phyloP scores from a whole-genome alignment of 495 filamentous ascomycete genomes.

The Hamigera avellanea region DNA sequence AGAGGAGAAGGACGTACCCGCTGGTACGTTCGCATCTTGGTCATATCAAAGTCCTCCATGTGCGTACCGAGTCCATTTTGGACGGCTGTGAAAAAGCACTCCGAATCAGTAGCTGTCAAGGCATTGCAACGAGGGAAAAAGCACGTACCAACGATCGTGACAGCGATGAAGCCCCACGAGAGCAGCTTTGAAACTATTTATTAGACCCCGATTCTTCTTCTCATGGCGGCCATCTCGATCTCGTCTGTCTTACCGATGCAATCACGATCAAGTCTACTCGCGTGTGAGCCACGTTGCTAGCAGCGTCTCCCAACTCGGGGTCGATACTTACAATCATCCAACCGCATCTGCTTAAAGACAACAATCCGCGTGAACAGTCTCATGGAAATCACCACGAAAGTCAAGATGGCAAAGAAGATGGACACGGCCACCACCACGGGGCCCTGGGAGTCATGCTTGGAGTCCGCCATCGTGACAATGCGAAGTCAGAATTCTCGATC shows the following conservation, averaged over 20 bases:
- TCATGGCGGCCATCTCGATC: too few species aligned
- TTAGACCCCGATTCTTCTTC: too few species aligned
- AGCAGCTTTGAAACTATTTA: constrained; percentile 15
- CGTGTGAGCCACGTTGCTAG: too few species aligned
- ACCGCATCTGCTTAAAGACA: constrained; percentile 21
- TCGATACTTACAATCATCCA: constrained; percentile 25
- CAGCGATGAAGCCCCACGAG: constrained; percentile 26
- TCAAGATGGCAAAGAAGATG: constrained; percentile 23
- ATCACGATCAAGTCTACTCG: constrained; percentile 21
- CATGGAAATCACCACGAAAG: constrained; percentile 21
- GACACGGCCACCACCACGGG: constrained; percentile 18
- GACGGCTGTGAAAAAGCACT: constrained; percentile 12
- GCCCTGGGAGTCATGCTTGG: constrained; percentile 14
- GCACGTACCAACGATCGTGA: constrained; percentile 21
- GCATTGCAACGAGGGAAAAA: not conserved
- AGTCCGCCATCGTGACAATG: too few species aligned
- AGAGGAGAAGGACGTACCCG: too few species aligned
- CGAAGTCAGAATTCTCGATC: too few species aligned
- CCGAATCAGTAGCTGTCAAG: too few species aligned
- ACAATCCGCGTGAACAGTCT: constrained; percentile 25
- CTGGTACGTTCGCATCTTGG: constrained; percentile 13
- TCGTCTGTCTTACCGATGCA: constrained; percentile 21
- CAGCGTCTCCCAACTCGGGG: too few species aligned
- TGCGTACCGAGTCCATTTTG: constrained; percentile 24
- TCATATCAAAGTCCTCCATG: constrained; percentile 9